Conservation (phyloP, 2,329 filamentous ascomycete species). For the Botrytis fragariae region DNA sequence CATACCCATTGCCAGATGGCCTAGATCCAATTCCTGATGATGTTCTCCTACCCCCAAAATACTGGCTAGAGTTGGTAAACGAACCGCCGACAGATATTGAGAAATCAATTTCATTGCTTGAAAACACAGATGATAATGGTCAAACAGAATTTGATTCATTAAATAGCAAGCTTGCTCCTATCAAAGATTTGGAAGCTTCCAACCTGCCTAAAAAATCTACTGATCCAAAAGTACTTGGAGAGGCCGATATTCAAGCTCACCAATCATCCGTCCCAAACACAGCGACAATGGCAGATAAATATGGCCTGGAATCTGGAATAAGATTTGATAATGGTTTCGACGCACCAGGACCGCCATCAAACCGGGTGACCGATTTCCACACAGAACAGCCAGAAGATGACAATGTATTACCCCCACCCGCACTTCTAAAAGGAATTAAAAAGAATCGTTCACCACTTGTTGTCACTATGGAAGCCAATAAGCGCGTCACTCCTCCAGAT, state of each 20-base stretch:
- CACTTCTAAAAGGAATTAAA: neutral
- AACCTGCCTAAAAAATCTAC: neutral
- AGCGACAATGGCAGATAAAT: neutral
- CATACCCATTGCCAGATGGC: slow-evolving; percentile 67
- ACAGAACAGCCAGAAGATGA: neutral
- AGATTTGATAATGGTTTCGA: slow-evolving; percentile 2
- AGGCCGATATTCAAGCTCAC: neutral
- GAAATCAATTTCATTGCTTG: neutral
- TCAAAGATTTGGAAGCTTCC: neutral
- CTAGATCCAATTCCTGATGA: slow-evolving; percentile 70
- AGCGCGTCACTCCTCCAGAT: slow-evolving; percentile 66
- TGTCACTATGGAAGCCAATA: slow-evolving; percentile 56
- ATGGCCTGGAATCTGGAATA: neutral
- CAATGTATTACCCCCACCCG: neutral
- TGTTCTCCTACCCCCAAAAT: slow-evolving; percentile 67
- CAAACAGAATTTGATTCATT: neutral
- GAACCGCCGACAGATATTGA: neutral
- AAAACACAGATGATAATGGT: neutral
- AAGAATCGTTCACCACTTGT: neutral
- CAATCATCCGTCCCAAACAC: neutral
- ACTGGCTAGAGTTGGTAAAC: slow-evolving; percentile 16
- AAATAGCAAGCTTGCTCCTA: neutral
- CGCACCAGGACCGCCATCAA: neutral
- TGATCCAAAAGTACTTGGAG: neutral
- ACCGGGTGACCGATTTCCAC: neutral